Evolutionary conservation across 1,284 basidiomycete genomes (phyloP), one percentile per base, ranked within the genome.

Genomic region (Stygiomarasmius scandens): DNA sequence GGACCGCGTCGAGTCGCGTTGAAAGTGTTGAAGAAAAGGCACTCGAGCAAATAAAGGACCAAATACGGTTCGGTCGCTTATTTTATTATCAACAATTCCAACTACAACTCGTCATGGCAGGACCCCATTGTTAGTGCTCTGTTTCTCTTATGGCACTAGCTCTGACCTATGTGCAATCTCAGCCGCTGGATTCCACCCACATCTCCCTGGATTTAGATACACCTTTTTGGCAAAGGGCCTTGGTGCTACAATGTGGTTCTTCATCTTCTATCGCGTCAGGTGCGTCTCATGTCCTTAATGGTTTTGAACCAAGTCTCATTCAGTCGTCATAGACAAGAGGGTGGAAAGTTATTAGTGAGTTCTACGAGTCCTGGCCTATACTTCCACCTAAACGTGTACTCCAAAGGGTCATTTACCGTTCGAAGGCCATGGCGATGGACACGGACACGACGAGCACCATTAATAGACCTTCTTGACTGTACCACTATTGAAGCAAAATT

Each of bases 231-330:
- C 90, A 43, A 95, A 95, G 74, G 84, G 86, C 52, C 79, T 96
- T 57, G 95, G 94, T 58, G 94, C 93, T 38, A 85, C 87, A 44
- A 96, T 96, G 94, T 96, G 93, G 93, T 96, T 96, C 86, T 97
- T 95, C 82, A 92, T 96, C 73, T 96, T 96, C 80, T 96, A 96
- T 77, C 87, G 93, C 60, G 89, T 91, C 63, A 82, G 93, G 93
- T 95, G 68, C 72, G 90, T 81, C 16, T 22, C 11, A 11, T 41
- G n/a, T 46, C 25, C 46, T 51, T 49, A 51, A n/a, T n/a, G 19
- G n/a, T 23, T 25, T 38, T 32, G 27, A 46, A 8, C 27, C 61
- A 20, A 36, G 52, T 38, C 36, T 52, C 43, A 60, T 12, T 32
- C 34, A n/a, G 34, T 38, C 51, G 25, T 45, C 64, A 43, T 67